phyloP scores from a whole-genome alignment of 768 basidiomycete species.

The Megacollybia marginata region DNA sequence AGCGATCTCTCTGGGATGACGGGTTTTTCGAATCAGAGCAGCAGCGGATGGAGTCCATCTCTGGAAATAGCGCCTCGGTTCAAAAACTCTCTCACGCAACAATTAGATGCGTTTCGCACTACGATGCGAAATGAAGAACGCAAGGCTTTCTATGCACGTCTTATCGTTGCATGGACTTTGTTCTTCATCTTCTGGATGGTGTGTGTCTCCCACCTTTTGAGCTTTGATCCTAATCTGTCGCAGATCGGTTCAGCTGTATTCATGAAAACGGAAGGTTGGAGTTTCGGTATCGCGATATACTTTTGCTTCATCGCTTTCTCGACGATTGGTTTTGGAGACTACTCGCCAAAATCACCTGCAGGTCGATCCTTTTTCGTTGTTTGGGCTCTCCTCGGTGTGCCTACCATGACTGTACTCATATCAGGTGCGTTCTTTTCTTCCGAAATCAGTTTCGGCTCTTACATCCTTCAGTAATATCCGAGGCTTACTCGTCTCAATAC shows the following conservation, averaged over 20 bases:
- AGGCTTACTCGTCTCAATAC: conserved; percentile 61
- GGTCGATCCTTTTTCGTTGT: conserved; percentile 72
- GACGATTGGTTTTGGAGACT: conserved; percentile 72
- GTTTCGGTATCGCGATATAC: conserved; percentile 55
- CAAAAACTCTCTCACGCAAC: conserved; percentile 13
- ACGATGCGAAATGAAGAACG: conserved; percentile 36
- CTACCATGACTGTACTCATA: conserved; percentile 67
- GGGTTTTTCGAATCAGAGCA: not conserved
- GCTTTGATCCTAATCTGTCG: not conserved
- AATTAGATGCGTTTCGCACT: conserved; percentile 23
- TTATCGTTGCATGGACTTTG: conserved; percentile 45
- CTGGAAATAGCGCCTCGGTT: not conserved
- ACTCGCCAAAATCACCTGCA: conserved; percentile 51
- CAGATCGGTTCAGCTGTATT: conserved; percentile 69
- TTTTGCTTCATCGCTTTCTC: conserved; percentile 74
- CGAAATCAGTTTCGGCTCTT: not conserved
- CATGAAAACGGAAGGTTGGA: conserved; percentile 61
- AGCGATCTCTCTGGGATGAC: not conserved
- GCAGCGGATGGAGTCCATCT: not conserved
- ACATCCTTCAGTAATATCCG: conserved; percentile 43
- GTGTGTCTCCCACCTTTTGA: conserved; percentile 10
- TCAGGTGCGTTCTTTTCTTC: conserved; percentile 40
- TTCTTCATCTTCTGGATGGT: conserved; percentile 81
- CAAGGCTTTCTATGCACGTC: conserved; percentile 50
- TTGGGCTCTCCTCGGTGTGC: conserved; percentile 75